phyloP scores from a whole-genome alignment of 1,139 yeast genomes.

The Geotrichum phurueaensis region DNA sequence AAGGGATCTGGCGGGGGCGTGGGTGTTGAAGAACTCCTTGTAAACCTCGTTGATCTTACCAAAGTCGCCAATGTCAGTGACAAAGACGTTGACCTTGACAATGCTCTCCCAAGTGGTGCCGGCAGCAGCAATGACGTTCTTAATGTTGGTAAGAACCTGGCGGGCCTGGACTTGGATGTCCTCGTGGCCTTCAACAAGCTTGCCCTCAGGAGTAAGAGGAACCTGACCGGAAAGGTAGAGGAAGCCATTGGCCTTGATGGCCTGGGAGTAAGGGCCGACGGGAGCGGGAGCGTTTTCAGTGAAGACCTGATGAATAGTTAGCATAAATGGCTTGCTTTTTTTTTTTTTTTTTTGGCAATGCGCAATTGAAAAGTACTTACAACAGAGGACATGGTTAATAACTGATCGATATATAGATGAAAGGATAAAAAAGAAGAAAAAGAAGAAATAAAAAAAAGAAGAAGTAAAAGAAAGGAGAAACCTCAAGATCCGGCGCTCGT shows the following conservation, averaged over 20 bases:
- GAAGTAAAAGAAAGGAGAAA: neutral
- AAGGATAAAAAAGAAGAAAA: neutral
- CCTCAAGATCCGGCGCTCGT: neutral
- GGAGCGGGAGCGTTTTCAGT: slow-evolving; percentile 88
- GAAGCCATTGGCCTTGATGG: slow-evolving; percentile 74
- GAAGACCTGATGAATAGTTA: slow-evolving; percentile 23
- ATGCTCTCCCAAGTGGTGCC: slow-evolving; percentile 75
- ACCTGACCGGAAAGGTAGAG: slow-evolving; percentile 93
- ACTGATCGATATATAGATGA: slow-evolving; percentile 1
- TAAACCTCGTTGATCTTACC: slow-evolving; percentile 78
- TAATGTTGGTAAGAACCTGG: slow-evolving; percentile 72
- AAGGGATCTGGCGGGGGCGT: slow-evolving; percentile 94
- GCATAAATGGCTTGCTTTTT: neutral
- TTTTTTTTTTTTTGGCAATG: neutral
- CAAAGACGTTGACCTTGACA: slow-evolving; percentile 80
- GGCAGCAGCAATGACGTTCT: slow-evolving; percentile 71
- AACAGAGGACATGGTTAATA: slow-evolving; percentile 6
- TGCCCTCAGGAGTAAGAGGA: slow-evolving; percentile 72
- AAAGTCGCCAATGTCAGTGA: slow-evolving; percentile 81
- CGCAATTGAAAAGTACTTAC: slow-evolving; percentile 9
- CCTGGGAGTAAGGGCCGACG: slow-evolving; percentile 93
- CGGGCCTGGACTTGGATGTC: slow-evolving; percentile 74
- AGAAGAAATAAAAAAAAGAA: neutral
- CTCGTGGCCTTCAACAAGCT: slow-evolving; percentile 62
- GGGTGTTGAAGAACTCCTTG: slow-evolving; percentile 68